Base-by-base conservation (phyloP, 2,329 filamentous ascomycete species). In the Byssoonygena ceratinophila region DNA sequence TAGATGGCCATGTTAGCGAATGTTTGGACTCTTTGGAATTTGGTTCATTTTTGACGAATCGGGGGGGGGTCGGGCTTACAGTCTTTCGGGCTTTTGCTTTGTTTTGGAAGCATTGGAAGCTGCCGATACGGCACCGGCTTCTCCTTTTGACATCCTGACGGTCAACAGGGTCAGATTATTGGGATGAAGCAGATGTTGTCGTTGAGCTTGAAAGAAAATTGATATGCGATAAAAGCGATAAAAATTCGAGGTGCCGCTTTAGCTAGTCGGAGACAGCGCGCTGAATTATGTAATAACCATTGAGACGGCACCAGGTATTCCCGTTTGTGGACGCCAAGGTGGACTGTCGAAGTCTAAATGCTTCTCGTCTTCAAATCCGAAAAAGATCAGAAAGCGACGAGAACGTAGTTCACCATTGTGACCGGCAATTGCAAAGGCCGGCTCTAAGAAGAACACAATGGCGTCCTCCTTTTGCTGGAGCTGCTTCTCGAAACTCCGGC, bases 381-480 rank as follows among this genome's bases (percentile, higher is more conserved):
- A 44, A 54, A 49, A 34, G 14, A 44, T 39, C 39, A 37, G 31
- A 34, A n/a, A 18, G 20, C 27, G 22, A 40, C 22, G 18, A 47
- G 23, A 41, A 32, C 5, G 9, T 4, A n/a, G 12, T 37, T 29
- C 4, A 16, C 36, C 47, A 41, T 49, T 49, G 46, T 37, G 31
- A 43, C 44, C 31, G 45, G 51, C 36, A 39, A 44, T 49, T 32
- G 43, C 34, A 12, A 29, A 18, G 6, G 49, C n/a, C 48, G 40
- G 43, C 39, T 27, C 25, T 40, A 4, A 32, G 40, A 51, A 34
- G 16, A n/a, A 23, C 36, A 37, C 46, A 43, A 81, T 81, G 79
- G 76, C 77, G 63, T 77, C 76, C 55, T 68, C 73, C 52, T 77
- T 73, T 62, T 79, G 78, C 69, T 78, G 77, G 76, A 74, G 76